Conservation (phyloP, 2,329 filamentous ascomycete genomes). For the Ceratocystis lukuohia region DNA sequence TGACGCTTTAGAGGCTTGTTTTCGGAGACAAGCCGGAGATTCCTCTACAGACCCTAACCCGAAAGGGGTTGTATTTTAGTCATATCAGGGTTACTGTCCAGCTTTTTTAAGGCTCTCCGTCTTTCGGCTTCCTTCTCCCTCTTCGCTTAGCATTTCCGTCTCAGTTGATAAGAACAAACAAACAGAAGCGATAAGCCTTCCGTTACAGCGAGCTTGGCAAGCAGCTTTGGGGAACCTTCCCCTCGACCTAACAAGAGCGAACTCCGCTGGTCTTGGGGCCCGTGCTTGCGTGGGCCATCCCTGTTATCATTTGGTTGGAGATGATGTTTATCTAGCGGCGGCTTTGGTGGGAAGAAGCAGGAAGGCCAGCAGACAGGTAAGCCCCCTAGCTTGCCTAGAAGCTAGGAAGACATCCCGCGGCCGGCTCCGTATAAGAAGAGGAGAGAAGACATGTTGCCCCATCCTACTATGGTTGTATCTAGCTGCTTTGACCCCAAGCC, state of each 20-base stretch:
- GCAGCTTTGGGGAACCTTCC: background rate
- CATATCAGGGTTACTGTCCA: background rate
- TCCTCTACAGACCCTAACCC: background rate
- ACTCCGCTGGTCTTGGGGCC: background rate
- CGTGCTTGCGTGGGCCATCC: background rate
- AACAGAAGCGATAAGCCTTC: background rate
- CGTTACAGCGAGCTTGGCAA: background rate
- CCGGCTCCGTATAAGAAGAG: background rate
- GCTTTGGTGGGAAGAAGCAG: background rate
- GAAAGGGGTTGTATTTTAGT: background rate
- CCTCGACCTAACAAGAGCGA: background rate
- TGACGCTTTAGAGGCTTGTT: background rate
- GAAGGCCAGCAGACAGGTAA: background rate
- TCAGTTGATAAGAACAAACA: background rate
- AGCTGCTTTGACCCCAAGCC: background rate
- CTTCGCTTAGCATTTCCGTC: background rate
- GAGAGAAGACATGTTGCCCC: background rate
- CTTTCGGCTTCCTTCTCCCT: background rate
- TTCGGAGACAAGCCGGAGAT: background rate
- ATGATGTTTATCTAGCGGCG: background rate
- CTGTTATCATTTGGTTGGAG: background rate
- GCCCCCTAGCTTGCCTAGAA: background rate
- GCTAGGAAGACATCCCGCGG: background rate
- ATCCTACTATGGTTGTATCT: background rate
- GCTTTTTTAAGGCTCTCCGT: background rate